A percentile compares a stretch with the other conserved stretches of the same genome.
Conservation (phyloP, 768 basidiomycete species). For the Pleurotus sapidus region DNA sequence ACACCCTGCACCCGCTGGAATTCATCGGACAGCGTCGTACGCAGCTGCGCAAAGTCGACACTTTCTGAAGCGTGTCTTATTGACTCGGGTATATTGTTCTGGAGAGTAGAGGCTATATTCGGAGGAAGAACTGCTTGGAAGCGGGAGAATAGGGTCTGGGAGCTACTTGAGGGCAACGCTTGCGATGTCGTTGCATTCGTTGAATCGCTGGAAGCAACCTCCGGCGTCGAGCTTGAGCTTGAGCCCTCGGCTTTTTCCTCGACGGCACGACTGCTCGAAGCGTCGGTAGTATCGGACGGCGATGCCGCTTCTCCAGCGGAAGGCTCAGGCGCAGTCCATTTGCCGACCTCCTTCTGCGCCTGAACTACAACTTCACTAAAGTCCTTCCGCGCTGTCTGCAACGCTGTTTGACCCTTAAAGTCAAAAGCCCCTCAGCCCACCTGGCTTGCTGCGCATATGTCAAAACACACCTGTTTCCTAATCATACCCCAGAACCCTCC, state of each 20-base stretch:
- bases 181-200: slow-evolving; percentile 20
- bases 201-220: not conserved
- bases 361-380: slow-evolving; percentile 70
- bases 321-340: slow-evolving; percentile 37
- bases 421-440: not conserved
- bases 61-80: slow-evolving; percentile 59
- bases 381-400: slow-evolving; percentile 73
- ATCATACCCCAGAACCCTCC: slow-evolving; percentile 90
- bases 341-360: slow-evolving; percentile 74
- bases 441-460: not conserved
- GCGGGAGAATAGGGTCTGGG: slow-evolving; percentile 58
- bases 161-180: slow-evolving; percentile 15
- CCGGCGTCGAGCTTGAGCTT: slow-evolving; percentile 8
- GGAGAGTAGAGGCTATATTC: slow-evolving; percentile 65
- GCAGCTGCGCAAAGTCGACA: slow-evolving; percentile 68
- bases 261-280: not conserved
- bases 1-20: slow-evolving; percentile 75
- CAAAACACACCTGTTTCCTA: slow-evolving; percentile 68
- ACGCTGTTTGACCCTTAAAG: slow-evolving; percentile 61
- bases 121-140: slow-evolving; percentile 76
- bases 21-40: slow-evolving; percentile 59
- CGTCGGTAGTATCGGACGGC: slow-evolving; percentile 15
- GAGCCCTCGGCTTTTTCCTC: slow-evolving; percentile 7
- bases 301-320: slow-evolving; percentile 14
- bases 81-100: slow-evolving; percentile 65